Conservation (phyloP, 2,329 filamentous ascomycete genomes). For the Stemphylium beticola region DNA sequence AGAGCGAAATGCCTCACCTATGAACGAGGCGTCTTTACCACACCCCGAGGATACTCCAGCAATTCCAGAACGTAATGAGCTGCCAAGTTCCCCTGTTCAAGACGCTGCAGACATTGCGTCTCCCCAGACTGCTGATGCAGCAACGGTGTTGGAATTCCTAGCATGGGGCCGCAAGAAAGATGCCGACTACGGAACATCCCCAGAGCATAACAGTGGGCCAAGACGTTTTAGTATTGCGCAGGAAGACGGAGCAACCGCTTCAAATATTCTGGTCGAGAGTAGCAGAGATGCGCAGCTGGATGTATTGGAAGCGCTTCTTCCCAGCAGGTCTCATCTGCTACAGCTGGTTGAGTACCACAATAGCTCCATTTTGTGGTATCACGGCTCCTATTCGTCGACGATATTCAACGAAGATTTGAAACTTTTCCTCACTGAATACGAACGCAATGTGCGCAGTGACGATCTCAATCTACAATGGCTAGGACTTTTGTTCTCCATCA, state of each 20-base stretch:
- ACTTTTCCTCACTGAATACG: conserved; percentile 31
- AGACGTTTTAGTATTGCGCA: conserved; percentile 1
- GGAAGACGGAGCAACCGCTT: background rate
- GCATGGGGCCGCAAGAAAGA: conserved; percentile 58
- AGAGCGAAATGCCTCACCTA: background rate
- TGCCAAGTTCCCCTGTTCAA: background rate
- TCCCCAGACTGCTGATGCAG: conserved; percentile 43
- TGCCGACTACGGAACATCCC: conserved; percentile 16
- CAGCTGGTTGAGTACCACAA: conserved; percentile 46
- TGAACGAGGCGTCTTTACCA: background rate
- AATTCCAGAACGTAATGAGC: conserved; percentile 16
- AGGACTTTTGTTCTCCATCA: conserved; percentile 51
- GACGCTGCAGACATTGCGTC: background rate
- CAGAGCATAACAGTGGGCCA: conserved; percentile 20
- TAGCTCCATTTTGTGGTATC: conserved; percentile 48
- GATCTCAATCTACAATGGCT: conserved; percentile 53
- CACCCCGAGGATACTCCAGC: background rate
- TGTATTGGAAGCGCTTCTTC: conserved; percentile 43
- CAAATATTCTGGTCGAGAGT: conserved; percentile 5
- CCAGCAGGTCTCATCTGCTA: conserved; percentile 8
- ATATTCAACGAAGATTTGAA: conserved; percentile 12
- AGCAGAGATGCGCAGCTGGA: conserved; percentile 27
- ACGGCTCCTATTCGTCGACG: conserved; percentile 43
- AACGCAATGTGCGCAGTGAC: conserved; percentile 41
- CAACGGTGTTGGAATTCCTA: conserved; percentile 56